Evolutionary conservation across 1,139 yeast genomes (phyloP).

Genomic region (Yamadazyma diospyri): DNA sequence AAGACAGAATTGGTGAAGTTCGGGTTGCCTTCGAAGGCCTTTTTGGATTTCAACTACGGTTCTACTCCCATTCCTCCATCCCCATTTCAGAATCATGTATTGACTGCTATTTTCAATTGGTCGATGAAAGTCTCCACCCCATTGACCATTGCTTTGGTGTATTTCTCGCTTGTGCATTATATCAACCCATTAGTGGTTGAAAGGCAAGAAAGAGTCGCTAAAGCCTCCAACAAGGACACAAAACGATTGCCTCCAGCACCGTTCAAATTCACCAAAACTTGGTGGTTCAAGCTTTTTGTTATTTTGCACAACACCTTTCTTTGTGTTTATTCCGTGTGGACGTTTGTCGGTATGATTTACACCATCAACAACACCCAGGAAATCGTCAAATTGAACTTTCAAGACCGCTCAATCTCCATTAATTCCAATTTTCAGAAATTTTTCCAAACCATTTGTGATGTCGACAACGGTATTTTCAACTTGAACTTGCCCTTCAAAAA

Average conservation of each 20-base stretch:
- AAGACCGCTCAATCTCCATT: slow-evolving; percentile 11
- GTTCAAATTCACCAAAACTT: slow-evolving; percentile 42
- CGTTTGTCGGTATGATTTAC: slow-evolving; percentile 62
- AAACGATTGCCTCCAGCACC: slow-evolving; percentile 54
- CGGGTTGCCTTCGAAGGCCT: slow-evolving; percentile 35
- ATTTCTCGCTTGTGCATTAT: slow-evolving; percentile 58
- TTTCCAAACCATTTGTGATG: slow-evolving; percentile 64
- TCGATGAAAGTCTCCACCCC: slow-evolving; percentile 49
- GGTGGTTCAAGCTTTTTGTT: slow-evolving; percentile 52
- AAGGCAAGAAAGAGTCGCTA: slow-evolving; percentile 28
- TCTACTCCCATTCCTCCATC: slow-evolving; percentile 32
- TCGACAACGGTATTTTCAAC: slow-evolving; percentile 63
- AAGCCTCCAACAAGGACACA: slow-evolving; percentile 9
- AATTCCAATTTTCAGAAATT: slow-evolving; percentile 20
- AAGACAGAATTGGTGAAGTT: slow-evolving; percentile 24
- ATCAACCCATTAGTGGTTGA: slow-evolving; percentile 42
- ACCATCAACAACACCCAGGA: slow-evolving; percentile 43
- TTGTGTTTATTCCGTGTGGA: slow-evolving; percentile 69
- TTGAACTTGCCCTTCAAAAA: slow-evolving; percentile 30
- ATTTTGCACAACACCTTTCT: slow-evolving; percentile 60
- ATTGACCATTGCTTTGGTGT: slow-evolving; percentile 54
- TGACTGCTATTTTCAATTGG: slow-evolving; percentile 23
- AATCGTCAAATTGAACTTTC: slow-evolving; percentile 19
- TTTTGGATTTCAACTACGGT: slow-evolving; percentile 32
- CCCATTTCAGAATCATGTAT: slow-evolving; percentile 31